Base-by-base conservation (phyloP, 371 early-diverging fungal species). In the Apophysomyces trapeziformis region DNA sequence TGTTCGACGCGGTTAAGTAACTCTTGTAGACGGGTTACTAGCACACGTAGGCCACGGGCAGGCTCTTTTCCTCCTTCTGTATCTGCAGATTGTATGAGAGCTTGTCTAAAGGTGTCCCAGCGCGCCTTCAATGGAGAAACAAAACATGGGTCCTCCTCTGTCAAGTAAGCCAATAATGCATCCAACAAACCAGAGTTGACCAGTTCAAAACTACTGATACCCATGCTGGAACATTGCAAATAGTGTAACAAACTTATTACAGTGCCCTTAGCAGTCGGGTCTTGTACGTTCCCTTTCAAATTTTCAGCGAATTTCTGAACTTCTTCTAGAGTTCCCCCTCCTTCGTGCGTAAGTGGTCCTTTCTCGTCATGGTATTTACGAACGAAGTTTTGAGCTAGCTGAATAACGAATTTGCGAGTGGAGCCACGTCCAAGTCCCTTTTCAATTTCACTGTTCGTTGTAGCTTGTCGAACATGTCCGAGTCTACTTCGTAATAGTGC, bases 191-290 rank as follows among this genome's bases (percentile, higher is more conserved):
- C 93, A 59, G 94, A 92, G 61, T 88, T 91, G 58, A 89, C 72
- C 50, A 95, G 75, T 74, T 95, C 96, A 69, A 90, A 92, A 11
- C 90, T 90, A n/a, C 94, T 94, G 45, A 92, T 84, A 6, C 93
- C 89, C 57, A 73, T 70, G 0, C 67, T 60, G 57, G 67, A 77
- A 14, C 54, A 72, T 67, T 66, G 69, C 16, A 78, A 71, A 61
- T 74, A 75, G 45, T 38, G 54, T n/a, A 61, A 73, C 50, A 71
- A 77, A 41, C 50, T 60, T 45, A 12, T 26, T 59, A 68, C 63
- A 5, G 67, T 69, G 37, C 56, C 13, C 36, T 68, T 58, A 13
- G 60, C 54, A 12, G 68, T 62, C 9, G 63, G 50, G 41, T 76
- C 64, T 2, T 59, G 38, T 5, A 58, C 36, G 1, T 67, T 60